These are phyloP conservation scores for Pyrenophora graminea DNA, from an alignment of 2,329 filamentous ascomycete genomes.

Conservation along the genomic window DNA sequence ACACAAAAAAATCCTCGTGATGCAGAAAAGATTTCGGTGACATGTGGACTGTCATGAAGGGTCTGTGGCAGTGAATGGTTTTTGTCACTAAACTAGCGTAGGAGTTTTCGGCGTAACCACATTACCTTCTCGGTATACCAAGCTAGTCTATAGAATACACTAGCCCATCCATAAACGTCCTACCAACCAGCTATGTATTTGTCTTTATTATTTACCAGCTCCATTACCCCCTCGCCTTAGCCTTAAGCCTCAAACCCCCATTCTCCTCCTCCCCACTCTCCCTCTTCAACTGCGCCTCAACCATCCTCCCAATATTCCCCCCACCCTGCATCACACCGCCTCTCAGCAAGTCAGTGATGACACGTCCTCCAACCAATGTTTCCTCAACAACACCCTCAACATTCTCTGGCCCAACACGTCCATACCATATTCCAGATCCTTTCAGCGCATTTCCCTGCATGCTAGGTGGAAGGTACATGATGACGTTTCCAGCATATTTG, in stretches of 20 bases:
- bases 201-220: background rate
- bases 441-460: conserved; percentile 59
- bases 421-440: conserved; percentile 81
- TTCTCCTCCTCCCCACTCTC: conserved; percentile 33
- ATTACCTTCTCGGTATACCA: no score
- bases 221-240: conserved; percentile 12
- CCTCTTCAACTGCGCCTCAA: conserved; percentile 40
- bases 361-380: conserved; percentile 68
- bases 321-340: conserved; percentile 61
- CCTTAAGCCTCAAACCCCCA: conserved; percentile 26
- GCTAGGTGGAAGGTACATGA: conserved; percentile 72
- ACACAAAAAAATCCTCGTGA: no score
- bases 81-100: no score
- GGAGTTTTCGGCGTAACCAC: no score
- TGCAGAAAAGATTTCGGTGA: no score
- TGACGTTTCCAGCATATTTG: conserved; percentile 84
- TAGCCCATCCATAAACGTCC: no score
- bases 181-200: no score
- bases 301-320: conserved; percentile 32
- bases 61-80: no score
- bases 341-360: conserved; percentile 73
- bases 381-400: conserved; percentile 76
- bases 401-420: conserved; percentile 73
- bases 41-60: no score
- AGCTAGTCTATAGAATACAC: no score